Percentiles rank a stretch among this genome's conserved stretches.
Evolutionary conservation across 1,284 basidiomycete genomes (phyloP).

Genomic region (Malassezia vespertilionis): DNA sequence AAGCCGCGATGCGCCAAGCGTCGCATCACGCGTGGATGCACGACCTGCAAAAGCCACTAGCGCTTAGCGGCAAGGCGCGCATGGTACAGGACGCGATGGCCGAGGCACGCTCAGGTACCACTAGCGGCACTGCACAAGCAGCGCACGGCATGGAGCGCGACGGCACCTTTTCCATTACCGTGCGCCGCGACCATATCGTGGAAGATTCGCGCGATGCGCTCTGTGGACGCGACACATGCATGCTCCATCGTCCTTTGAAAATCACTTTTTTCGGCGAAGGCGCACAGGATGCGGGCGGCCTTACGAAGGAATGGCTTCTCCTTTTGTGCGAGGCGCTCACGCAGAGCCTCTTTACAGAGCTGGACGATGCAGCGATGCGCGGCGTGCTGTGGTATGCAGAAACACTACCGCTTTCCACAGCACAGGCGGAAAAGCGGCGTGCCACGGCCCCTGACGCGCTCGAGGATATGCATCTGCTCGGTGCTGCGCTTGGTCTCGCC

Average conservation of each 20-base stretch:
- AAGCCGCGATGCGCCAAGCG: slow-evolving; percentile 16
- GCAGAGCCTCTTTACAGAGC: neutral
- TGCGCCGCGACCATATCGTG: slow-evolving; percentile 4
- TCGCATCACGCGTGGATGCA: slow-evolving; percentile 23
- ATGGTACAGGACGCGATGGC: neutral
- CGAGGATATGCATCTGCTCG: slow-evolving; percentile 19
- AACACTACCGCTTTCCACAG: neutral
- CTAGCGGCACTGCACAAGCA: neutral
- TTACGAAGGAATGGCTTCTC: slow-evolving; percentile 30
- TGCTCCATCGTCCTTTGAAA: slow-evolving; percentile 16
- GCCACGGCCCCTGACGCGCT: slow-evolving; percentile 1
- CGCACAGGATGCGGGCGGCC: slow-evolving; percentile 31
- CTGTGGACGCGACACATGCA: no score
- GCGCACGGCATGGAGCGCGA: neutral
- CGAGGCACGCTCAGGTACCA: neutral
- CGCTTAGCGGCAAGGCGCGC: neutral
- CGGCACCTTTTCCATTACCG: neutral
- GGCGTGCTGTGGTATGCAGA: slow-evolving; percentile 7
- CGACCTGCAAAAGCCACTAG: neutral
- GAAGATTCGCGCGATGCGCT: slow-evolving; percentile 6
- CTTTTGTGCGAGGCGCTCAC: slow-evolving; percentile 19
- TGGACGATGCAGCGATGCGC: slow-evolving; percentile 6
- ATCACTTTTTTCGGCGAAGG: slow-evolving; percentile 26
- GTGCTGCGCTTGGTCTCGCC: slow-evolving; percentile 24
- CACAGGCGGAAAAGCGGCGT: no score